Conservation (phyloP, 495 filamentous ascomycete genomes). For the Penicillium coffeae region DNA sequence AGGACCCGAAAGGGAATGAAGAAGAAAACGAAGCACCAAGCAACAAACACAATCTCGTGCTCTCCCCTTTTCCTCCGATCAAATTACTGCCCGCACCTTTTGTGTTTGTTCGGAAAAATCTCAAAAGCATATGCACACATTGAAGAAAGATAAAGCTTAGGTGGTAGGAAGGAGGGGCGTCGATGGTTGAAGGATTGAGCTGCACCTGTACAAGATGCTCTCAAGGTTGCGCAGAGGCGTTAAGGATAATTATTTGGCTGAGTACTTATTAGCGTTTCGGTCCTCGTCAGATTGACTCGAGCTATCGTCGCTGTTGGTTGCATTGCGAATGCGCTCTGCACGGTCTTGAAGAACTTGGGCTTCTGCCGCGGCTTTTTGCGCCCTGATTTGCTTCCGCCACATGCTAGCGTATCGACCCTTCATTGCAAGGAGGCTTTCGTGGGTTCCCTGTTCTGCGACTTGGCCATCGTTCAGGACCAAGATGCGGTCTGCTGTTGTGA, state of each 20-base stretch:
- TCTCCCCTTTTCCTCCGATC: conserved; percentile 6
- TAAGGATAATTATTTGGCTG: conserved; percentile 16
- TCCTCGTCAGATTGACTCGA: conserved; percentile 53
- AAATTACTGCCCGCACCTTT: conserved; percentile 18
- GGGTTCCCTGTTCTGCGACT: conserved; percentile 81
- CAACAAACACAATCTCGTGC: conserved; percentile 6
- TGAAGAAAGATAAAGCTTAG: conserved; percentile 8
- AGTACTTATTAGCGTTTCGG: conserved; percentile 30
- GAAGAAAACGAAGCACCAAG: conserved; percentile 4
- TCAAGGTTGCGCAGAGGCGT: background rate
- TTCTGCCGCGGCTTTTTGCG: conserved; percentile 76
- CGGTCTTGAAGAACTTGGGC: conserved; percentile 54
- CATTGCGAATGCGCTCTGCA: conserved; percentile 44
- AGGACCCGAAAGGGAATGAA: conserved; percentile 12
- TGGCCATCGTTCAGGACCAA: conserved; percentile 82
- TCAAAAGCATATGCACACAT: conserved; percentile 23
- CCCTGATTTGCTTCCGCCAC: conserved; percentile 94
- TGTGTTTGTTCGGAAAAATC: conserved; percentile 10
- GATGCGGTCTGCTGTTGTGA: conserved; percentile 92
- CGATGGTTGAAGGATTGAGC: conserved; percentile 11
- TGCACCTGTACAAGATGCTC: conserved; percentile 9
- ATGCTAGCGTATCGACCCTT: conserved; percentile 83
- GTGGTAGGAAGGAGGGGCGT: conserved; percentile 12
- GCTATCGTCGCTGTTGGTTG: conserved; percentile 46
- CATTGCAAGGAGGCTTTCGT: conserved; percentile 72